A percentile compares a stretch with the other conserved stretches of the same genome.
Evolutionary conservation across 441 rosid genomes (phyloP).

Genomic region (Eruca vesicaria): DNA sequence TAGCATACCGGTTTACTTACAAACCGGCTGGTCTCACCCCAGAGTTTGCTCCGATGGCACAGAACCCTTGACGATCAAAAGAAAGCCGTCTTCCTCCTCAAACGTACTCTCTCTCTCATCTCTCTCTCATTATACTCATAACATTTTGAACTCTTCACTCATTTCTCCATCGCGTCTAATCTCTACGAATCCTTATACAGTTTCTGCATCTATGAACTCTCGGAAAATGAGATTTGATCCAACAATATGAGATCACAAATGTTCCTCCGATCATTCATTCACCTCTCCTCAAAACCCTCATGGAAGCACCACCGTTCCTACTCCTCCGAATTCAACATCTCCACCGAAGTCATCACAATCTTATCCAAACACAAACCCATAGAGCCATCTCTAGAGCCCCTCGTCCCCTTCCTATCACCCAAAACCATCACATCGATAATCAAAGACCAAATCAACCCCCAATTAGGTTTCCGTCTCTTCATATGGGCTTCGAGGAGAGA

Average conservation of each 20-base stretch:
- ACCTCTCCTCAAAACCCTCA: constrained; percentile 36
- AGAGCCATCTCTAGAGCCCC: constrained; percentile 69
- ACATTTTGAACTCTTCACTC: not conserved
- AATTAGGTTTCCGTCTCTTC: constrained; percentile 66
- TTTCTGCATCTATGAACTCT: constrained; percentile 19
- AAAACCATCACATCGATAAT: constrained; percentile 51
- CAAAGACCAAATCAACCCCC: constrained; percentile 42
- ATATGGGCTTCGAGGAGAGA: constrained; percentile 67
- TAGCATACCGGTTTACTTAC: not conserved
- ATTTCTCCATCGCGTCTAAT: not conserved
- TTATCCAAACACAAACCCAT: constrained; percentile 49
- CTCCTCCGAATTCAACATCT: constrained; percentile 29
- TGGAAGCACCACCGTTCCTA: constrained; percentile 35
- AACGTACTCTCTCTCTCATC: not conserved
- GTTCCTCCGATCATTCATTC: constrained; percentile 41
- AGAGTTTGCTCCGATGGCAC: constrained; percentile 22
- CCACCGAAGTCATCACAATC: constrained; percentile 51
- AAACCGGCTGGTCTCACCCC: constrained; percentile 3
- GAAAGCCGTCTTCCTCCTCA: constrained; percentile 29
- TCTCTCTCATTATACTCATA: too few species aligned
- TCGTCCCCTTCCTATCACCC: constrained; percentile 59
- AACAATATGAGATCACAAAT: constrained; percentile 42
- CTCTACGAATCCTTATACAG: not conserved
- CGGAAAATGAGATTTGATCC: constrained; percentile 19
- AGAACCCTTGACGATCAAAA: constrained; percentile 32